These are phyloP conservation scores for Puccinia sorghi DNA, from an alignment of 1,284 basidiomycete species.

Conservation along the genomic window DNA sequence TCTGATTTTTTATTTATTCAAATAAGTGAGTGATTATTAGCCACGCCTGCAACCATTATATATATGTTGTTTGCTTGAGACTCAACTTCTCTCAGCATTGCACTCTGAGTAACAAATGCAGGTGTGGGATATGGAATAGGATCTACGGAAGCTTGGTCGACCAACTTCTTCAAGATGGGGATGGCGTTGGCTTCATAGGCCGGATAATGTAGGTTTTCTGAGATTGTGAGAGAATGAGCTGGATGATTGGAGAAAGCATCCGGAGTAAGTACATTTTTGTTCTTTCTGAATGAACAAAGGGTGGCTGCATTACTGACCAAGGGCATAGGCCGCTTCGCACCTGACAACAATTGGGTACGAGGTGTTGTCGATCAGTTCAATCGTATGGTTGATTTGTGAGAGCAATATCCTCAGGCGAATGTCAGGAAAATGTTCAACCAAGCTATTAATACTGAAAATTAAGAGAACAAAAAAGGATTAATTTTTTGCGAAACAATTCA, in stretches of 20 bases:
- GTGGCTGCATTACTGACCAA: constrained; percentile 28
- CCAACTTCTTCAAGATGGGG: constrained; percentile 42
- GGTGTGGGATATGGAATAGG: constrained; percentile 46
- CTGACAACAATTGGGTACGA: constrained; percentile 26
- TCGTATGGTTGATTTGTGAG: constrained; percentile 31
- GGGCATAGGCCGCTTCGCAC: constrained; percentile 46
- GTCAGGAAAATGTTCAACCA: constrained; percentile 43
- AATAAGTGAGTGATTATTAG: not conserved
- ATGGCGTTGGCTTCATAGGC: constrained; percentile 33
- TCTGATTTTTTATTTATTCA: constrained; percentile 13
- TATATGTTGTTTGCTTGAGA: not conserved
- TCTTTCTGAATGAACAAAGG: not conserved
- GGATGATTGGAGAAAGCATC: not conserved
- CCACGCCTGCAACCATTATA: not conserved
- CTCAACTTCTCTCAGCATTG: constrained; percentile 43
- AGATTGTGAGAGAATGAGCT: constrained; percentile 48
- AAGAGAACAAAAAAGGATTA: constrained; percentile 1
- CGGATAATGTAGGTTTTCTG: constrained; percentile 32
- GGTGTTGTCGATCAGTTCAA: constrained; percentile 40
- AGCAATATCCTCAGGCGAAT: constrained; percentile 32
- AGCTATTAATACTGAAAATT: constrained; percentile 23
- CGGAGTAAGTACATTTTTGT: not conserved
- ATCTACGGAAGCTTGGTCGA: constrained; percentile 40
- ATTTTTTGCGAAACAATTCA: not conserved
- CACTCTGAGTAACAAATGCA: constrained; percentile 38